Conservation (phyloP, 805 yeast genomes). For the Yamadazyma philogaea region DNA sequence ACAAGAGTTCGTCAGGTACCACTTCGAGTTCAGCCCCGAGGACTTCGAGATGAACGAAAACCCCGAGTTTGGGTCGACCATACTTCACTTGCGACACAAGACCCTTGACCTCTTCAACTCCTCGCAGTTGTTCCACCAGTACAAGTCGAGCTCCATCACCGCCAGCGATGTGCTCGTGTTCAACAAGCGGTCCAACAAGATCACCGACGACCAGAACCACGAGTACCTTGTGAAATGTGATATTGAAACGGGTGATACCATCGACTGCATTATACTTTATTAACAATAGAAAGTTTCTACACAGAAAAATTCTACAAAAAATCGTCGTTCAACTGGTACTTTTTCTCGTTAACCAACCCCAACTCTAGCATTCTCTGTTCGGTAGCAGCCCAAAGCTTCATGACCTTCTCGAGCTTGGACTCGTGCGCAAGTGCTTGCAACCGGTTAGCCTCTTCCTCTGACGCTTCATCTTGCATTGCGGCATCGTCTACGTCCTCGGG, state of each 20-base stretch:
- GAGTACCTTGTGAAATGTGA: slow-evolving; percentile 34
- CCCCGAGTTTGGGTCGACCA: slow-evolving; percentile 67
- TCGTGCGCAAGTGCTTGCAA: slow-evolving; percentile 25
- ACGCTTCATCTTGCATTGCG: slow-evolving; percentile 8
- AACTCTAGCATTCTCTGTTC: slow-evolving; percentile 49
- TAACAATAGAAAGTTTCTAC: neutral
- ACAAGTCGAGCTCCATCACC: slow-evolving; percentile 11
- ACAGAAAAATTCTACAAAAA: slow-evolving; percentile 2
- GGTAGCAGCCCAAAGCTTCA: slow-evolving; percentile 63
- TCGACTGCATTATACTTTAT: slow-evolving; percentile 26
- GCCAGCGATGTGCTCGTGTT: slow-evolving; percentile 25
- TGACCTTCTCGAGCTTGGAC: slow-evolving; percentile 49
- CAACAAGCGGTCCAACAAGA: slow-evolving; percentile 27
- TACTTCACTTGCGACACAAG: slow-evolving; percentile 58
- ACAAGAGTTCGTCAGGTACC: slow-evolving; percentile 46
- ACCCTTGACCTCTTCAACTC: slow-evolving; percentile 53
- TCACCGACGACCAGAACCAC: slow-evolving; percentile 19
- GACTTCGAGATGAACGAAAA: slow-evolving; percentile 61
- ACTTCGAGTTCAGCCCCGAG: slow-evolving; percentile 78
- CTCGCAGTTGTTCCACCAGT: slow-evolving; percentile 26
- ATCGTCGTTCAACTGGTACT: slow-evolving; percentile 19
- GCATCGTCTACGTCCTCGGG: slow-evolving; percentile 7
- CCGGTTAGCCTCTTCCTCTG: slow-evolving; percentile 23
- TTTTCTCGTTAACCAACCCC: slow-evolving; percentile 24
- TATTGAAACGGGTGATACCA: slow-evolving; percentile 43